Evolutionary conservation across 108 stramenopile species (phyloP).

Genomic region (Ochromonas danica): DNA sequence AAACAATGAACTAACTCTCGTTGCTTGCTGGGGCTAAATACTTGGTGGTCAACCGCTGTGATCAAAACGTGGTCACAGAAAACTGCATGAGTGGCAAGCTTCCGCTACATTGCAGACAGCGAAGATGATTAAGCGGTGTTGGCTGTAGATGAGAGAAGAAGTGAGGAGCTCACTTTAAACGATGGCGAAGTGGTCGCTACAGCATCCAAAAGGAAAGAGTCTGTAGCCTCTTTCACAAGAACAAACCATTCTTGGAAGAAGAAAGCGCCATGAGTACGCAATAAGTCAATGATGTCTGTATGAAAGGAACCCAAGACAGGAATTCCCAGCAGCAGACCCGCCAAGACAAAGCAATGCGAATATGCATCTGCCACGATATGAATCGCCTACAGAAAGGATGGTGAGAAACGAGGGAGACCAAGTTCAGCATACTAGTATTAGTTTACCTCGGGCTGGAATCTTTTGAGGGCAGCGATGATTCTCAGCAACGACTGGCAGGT

Average conservation of each 20-base stretch:
- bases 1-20: too few species aligned
- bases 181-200: slow-evolving; percentile 45
- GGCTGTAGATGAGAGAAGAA: too few species aligned
- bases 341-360: slow-evolving; percentile 36
- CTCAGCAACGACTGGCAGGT: slow-evolving; percentile 40
- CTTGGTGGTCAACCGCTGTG: background rate
- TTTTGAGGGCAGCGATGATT: background rate
- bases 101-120: background rate
- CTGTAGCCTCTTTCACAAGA: slow-evolving; percentile 39
- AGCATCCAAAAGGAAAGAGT: slow-evolving; percentile 43
- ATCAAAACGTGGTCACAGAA: background rate
- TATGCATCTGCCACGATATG: slow-evolving; percentile 47
- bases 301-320: slow-evolving; percentile 48
- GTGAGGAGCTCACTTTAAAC: slow-evolving; percentile 33
- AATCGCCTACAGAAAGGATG: background rate
- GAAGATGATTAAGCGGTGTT: background rate
- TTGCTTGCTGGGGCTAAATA: too few species aligned
- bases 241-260: background rate
- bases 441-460: slow-evolving; percentile 9
- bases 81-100: background rate
- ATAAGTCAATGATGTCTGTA: slow-evolving; percentile 45
- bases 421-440: too few species aligned
- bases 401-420: too few species aligned
- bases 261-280: background rate
- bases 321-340: slow-evolving; percentile 34